These are phyloP conservation scores for Vaccinium myrtillus DNA, from an alignment of 148 eudicot species.

Conservation along the genomic window DNA sequence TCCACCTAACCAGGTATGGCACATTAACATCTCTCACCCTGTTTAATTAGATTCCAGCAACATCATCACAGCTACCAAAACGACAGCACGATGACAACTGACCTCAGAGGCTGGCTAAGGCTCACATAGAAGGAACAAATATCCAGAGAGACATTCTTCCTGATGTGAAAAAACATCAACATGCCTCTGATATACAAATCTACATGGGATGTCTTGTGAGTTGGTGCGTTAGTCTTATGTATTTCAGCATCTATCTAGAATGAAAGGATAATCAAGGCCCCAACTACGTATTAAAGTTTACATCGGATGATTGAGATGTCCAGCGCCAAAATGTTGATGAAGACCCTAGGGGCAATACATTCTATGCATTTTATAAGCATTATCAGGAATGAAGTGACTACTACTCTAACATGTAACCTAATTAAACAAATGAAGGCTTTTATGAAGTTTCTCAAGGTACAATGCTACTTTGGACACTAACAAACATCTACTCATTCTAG, in stretches of 20 bases:
- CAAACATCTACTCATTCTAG: no score
- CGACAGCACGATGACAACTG: background rate
- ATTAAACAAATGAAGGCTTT: no score
- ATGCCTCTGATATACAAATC: background rate
- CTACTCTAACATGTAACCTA: no score
- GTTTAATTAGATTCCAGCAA: background rate
- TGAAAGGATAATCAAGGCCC: background rate
- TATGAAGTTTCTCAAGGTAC: no score
- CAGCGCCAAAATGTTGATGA: no score
- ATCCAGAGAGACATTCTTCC: conserved; percentile 3
- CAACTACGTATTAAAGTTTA: no score
- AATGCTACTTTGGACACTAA: no score
- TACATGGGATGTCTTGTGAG: background rate
- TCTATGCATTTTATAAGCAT: no score
- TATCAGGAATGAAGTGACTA: no score
- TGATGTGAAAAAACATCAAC: background rate
- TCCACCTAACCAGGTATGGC: background rate
- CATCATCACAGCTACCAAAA: background rate
- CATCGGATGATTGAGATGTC: no score
- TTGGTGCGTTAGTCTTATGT: background rate
- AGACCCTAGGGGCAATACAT: background rate
- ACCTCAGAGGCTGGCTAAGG: background rate
- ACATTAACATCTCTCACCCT: background rate
- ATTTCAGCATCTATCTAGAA: conserved; percentile 5
- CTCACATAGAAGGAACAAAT: background rate